Evolutionary conservation across 352 stramenopile species (phyloP).

Genomic region (Phytophthora vignae): DNA sequence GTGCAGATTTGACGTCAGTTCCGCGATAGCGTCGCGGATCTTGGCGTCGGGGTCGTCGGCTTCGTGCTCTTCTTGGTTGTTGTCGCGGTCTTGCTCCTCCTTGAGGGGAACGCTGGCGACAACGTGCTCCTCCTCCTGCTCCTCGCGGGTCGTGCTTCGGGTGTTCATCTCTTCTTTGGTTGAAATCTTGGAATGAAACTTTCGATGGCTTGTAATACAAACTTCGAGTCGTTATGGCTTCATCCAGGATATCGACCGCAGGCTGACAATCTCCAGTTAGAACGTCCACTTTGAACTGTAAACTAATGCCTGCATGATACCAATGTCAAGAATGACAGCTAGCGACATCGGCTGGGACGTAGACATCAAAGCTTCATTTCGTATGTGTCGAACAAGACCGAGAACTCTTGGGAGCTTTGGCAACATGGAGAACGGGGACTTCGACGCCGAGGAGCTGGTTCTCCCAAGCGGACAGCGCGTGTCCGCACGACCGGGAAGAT

Average conservation of each 20-base stretch:
- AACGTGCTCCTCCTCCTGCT: not conserved
- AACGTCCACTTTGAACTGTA: too few species aligned
- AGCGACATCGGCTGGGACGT: not conserved
- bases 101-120: not conserved
- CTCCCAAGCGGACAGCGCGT: not conserved
- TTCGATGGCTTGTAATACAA: slow-evolving; percentile 4
- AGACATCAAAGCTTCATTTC: not conserved
- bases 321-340: not conserved
- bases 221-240: not conserved
- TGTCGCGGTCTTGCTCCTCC: slow-evolving; percentile 13
- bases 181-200: slow-evolving; percentile 5
- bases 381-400: not conserved
- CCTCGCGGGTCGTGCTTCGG: slow-evolving; percentile 8
- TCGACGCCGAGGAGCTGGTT: not conserved
- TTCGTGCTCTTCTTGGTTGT: slow-evolving; percentile 32
- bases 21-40: slow-evolving; percentile 3
- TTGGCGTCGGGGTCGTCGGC: slow-evolving; percentile 1
- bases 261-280: not conserved
- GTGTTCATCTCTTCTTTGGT: slow-evolving; percentile 14
- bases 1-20: slow-evolving; percentile 24
- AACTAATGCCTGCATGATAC: too few species aligned
- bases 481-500: not conserved
- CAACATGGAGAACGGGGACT: not conserved
- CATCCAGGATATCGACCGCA: not conserved
- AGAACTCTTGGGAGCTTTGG: not conserved